Percentiles rank a stretch among this genome's conserved stretches.
These are phyloP conservation scores for Amniculicola lignicola DNA, from an alignment of 495 filamentous ascomycete species.

Conservation along the genomic window DNA sequence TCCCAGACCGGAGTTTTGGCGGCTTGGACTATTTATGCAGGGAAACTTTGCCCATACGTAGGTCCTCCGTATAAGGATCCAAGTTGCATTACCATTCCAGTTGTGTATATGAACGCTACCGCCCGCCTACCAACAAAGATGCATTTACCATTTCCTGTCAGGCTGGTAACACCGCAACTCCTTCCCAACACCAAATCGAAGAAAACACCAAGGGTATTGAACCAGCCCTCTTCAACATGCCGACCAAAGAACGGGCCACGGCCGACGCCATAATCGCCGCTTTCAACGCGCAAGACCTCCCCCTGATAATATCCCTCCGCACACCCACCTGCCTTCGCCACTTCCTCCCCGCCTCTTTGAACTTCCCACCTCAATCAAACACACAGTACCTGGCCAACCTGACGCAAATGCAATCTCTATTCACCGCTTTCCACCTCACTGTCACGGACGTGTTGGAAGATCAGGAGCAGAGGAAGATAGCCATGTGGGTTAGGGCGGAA, in stretches of 20 bases:
- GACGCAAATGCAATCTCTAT: slow-evolving; percentile 19
- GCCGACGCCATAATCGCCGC: slow-evolving; percentile 16
- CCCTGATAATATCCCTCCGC: slow-evolving; percentile 22
- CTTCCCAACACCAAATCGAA: too few species aligned
- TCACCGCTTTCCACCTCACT: slow-evolving; percentile 32
- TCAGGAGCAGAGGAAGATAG: slow-evolving; percentile 28
- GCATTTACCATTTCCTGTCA: too few species aligned
- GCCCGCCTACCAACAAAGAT: too few species aligned
- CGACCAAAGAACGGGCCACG: slow-evolving; percentile 15
- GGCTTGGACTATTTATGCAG: too few species aligned
- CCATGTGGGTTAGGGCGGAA: slow-evolving; percentile 35
- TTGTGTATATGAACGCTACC: too few species aligned
- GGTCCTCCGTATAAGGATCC: too few species aligned
- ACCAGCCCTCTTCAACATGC: too few species aligned
- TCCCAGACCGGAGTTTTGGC: too few species aligned
- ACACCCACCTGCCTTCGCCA: slow-evolving; percentile 27
- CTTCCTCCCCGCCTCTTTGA: slow-evolving; percentile 36
- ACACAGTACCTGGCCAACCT: slow-evolving; percentile 27
- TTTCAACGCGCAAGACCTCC: slow-evolving; percentile 24
- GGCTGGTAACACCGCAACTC: too few species aligned
- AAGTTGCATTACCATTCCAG: too few species aligned
- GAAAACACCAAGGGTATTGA: too few species aligned
- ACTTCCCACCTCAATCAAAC: slow-evolving; percentile 24
- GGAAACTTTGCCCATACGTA: too few species aligned
- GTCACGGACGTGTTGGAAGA: slow-evolving; percentile 37